These are phyloP conservation scores for Marasmius tenuissimus DNA, from an alignment of 1,284 basidiomycete genomes.

Conservation along the genomic window DNA sequence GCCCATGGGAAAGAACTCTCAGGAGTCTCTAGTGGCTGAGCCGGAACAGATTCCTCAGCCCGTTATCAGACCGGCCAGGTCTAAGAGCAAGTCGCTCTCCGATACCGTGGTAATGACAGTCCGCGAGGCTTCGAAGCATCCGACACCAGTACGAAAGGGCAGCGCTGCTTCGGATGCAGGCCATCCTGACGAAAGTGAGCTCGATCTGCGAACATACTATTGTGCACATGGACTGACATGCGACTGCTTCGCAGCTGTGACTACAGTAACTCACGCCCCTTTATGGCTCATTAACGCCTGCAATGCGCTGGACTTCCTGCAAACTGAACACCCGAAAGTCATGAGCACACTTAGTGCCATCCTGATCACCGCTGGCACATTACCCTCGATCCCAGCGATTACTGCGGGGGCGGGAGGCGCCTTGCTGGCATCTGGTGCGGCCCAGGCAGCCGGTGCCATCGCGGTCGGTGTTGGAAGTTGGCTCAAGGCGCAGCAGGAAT, in stretches of 20 bases:
- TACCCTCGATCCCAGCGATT: conserved; percentile 69
- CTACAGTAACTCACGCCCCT: conserved; percentile 60
- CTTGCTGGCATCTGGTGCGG: conserved; percentile 66
- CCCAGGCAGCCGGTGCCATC: conserved; percentile 73
- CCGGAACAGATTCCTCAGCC: neutral
- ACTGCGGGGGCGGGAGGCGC: conserved; percentile 67
- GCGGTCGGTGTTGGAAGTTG: conserved; percentile 66
- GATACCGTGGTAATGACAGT: neutral
- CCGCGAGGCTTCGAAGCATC: neutral
- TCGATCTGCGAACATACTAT: neutral
- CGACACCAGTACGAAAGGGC: neutral
- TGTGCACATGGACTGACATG: neutral
- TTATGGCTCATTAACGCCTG: conserved; percentile 75
- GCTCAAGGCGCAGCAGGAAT: conserved; percentile 42
- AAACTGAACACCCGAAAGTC: conserved; percentile 69
- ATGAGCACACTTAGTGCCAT: conserved; percentile 75
- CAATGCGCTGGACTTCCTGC: conserved; percentile 69
- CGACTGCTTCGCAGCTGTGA: conserved; percentile 34
- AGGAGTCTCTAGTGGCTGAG: conserved; percentile 18
- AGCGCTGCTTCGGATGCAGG: neutral
- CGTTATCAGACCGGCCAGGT: neutral
- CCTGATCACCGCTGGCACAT: conserved; percentile 71
- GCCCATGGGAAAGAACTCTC: conserved; percentile 25
- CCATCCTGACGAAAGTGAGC: conserved; percentile 11
- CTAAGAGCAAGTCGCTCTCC: neutral